Percentiles rank a stretch among this genome's conserved stretches.
phyloP scores from a whole-genome alignment of 139 green algal species.

The Eudorina sp. region DNA sequence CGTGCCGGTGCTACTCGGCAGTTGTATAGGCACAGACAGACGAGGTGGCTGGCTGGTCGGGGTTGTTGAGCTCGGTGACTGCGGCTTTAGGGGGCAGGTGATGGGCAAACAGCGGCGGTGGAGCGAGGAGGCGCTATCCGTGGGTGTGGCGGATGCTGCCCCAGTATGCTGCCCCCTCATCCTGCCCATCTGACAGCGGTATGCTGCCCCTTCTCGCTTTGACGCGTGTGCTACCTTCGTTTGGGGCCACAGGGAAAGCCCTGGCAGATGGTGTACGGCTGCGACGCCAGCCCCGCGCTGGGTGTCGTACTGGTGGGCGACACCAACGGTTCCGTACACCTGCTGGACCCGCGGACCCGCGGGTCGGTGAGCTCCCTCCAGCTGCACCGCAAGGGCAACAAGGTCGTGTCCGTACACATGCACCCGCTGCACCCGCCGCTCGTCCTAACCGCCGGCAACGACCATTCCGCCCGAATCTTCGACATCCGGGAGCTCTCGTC shows the following conservation, averaged over 20 bases:
- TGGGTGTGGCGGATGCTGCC: no score
- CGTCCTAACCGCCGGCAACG: slow-evolving; percentile 83
- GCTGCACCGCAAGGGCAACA: slow-evolving; percentile 55
- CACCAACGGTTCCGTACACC: slow-evolving; percentile 73
- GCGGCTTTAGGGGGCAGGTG: no score
- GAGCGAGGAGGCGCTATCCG: no score
- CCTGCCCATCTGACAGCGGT: no score
- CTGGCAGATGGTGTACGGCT: slow-evolving; percentile 79
- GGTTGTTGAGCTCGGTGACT: no score
- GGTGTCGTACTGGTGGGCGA: slow-evolving; percentile 73
- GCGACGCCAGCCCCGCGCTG: slow-evolving; percentile 56
- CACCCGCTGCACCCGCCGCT: slow-evolving; percentile 81
- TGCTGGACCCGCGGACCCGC: slow-evolving; percentile 67
- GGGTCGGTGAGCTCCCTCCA: slow-evolving; percentile 34
- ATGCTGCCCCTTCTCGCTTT: no score
- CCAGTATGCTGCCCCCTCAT: no score
- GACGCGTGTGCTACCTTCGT: background rate
- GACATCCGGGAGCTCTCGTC: slow-evolving; percentile 75
- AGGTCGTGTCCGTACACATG: slow-evolving; percentile 68
- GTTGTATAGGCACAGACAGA: no score
- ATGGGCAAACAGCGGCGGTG: no score
- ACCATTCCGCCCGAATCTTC: slow-evolving; percentile 81
- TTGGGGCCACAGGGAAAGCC: background rate
- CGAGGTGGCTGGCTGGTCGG: no score
- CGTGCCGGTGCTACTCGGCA: no score